Conservation (phyloP, 192 early-diverging fungal species). For the Mortierella alpina region DNA sequence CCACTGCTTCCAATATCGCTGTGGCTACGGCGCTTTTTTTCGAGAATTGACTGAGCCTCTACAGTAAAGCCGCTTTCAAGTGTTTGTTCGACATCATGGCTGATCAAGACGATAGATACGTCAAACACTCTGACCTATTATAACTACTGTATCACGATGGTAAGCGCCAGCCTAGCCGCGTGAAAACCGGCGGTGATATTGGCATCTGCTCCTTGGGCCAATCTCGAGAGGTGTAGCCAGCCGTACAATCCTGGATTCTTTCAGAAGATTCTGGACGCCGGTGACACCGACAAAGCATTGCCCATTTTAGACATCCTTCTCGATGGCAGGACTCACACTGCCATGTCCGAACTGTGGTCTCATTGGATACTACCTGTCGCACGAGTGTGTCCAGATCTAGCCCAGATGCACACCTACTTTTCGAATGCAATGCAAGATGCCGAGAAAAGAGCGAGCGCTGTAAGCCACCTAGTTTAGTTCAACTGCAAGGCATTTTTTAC, state of each 20-base stretch:
- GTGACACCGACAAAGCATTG: not conserved
- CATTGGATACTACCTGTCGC: conserved; percentile 26
- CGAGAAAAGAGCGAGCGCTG: no score
- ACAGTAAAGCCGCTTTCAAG: conserved; percentile 14
- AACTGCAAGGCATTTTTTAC: no score
- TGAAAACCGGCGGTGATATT: conserved; percentile 1
- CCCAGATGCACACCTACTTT: conserved; percentile 17
- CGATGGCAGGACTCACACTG: conserved; percentile 8
- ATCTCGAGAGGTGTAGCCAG: conserved; percentile 25
- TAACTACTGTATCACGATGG: conserved; percentile 30
- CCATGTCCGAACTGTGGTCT: conserved; percentile 1
- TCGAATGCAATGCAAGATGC: no score
- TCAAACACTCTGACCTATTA: conserved; percentile 17
- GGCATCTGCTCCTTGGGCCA: conserved; percentile 42
- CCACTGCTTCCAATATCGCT: no score
- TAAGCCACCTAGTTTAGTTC: no score
- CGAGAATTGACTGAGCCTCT: conserved; percentile 6
- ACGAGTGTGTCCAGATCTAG: conserved; percentile 28
- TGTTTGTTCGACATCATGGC: conserved; percentile 42
- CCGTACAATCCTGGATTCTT: conserved; percentile 5
- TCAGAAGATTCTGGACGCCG: conserved; percentile 15
- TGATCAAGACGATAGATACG: not conserved
- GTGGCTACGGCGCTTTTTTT: not conserved
- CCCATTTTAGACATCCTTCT: conserved; percentile 1
- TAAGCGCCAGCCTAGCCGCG: not conserved